These are phyloP conservation scores for Solanum hybrid DNA, from an alignment of 305 asterid species.

Conservation along the genomic window DNA sequence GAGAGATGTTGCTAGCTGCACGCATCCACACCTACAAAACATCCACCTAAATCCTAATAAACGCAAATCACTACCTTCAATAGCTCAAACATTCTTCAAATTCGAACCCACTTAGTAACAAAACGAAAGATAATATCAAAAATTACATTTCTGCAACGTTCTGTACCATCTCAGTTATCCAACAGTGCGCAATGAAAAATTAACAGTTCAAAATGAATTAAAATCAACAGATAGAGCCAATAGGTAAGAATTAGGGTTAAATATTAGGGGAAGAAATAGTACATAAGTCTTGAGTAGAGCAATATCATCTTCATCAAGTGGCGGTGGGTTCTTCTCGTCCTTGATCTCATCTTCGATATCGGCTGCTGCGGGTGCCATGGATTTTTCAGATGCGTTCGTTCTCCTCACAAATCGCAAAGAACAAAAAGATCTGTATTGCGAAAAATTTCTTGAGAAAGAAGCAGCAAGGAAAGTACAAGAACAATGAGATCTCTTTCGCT, in stretches of 20 bases:
- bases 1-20: not conserved
- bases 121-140: not conserved
- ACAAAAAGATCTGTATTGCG: not conserved
- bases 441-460: not conserved
- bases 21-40: not conserved
- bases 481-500: not conserved
- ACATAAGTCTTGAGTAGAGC: slow-evolving; percentile 57
- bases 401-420: not conserved
- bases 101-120: not conserved
- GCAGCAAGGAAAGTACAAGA: not conserved
- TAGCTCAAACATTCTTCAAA: not conserved
- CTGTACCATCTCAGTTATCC: not conserved
- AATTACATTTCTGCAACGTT: not conserved
- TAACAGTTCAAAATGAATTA: not conserved
- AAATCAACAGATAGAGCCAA: not conserved
- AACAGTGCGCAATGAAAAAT: not conserved
- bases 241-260: not conserved
- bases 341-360: slow-evolving; percentile 14
- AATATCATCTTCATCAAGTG: slow-evolving; percentile 66
- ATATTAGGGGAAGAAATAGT: not conserved
- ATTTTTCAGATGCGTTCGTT: not conserved
- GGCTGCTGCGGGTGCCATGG: slow-evolving; percentile 3
- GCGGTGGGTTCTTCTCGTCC: slow-evolving; percentile 49
- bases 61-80: not conserved
- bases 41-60: not conserved